phyloP scores from a whole-genome alignment of 495 filamentous ascomycete genomes.

The Penicillium diatomitis region DNA sequence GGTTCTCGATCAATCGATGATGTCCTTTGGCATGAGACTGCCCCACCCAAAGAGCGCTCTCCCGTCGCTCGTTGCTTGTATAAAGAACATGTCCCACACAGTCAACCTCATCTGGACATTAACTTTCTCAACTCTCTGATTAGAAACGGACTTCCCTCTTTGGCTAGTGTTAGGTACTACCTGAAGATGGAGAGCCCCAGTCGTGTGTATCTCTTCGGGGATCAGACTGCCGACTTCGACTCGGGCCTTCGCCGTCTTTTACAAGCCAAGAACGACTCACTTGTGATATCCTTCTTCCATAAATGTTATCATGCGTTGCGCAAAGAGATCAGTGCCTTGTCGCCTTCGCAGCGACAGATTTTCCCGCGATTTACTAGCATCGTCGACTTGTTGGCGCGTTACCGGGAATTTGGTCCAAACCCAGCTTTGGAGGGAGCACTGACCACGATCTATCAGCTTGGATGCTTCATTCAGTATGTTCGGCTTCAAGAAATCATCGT shows the following conservation, averaged over 20 bases:
- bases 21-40: neutral
- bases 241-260: conserved; percentile 54
- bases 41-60: conserved; percentile 1
- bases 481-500: no score
- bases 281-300: conserved; percentile 58
- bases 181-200: conserved; percentile 25
- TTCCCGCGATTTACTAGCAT: conserved; percentile 64
- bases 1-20: conserved; percentile 2
- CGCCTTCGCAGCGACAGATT: conserved; percentile 46
- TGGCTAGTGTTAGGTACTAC: conserved; percentile 3
- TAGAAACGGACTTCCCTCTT: neutral
- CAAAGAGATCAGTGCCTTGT: conserved; percentile 52
- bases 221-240: conserved; percentile 68
- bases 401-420: conserved; percentile 47
- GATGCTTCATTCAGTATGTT: conserved; percentile 66
- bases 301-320: conserved; percentile 52
- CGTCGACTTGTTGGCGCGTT: conserved; percentile 60
- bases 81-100: conserved; percentile 14
- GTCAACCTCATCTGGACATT: neutral
- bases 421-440: conserved; percentile 58
- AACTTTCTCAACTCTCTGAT: no score
- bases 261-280: conserved; percentile 53
- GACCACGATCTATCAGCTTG: conserved; percentile 61
- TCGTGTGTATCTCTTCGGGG: conserved; percentile 56
- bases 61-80: conserved; percentile 3